A percentile compares a stretch with the other conserved stretches of the same genome.
These are phyloP conservation scores for Botrytis squamosa DNA, from an alignment of 2,329 filamentous ascomycete genomes.

Conservation along the genomic window DNA sequence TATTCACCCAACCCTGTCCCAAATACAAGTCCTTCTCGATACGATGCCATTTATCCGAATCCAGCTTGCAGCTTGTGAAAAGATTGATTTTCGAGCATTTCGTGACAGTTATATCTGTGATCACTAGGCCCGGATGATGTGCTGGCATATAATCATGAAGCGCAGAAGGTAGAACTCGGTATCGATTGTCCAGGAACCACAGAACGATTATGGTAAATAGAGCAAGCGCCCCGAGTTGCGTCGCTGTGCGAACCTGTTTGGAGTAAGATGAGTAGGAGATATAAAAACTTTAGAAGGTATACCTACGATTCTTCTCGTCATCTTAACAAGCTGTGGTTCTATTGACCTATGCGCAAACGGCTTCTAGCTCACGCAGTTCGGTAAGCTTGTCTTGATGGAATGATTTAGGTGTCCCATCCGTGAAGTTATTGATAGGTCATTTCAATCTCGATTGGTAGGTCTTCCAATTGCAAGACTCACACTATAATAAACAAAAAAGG, in stretches of 20 bases:
- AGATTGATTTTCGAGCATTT: constrained; percentile 62
- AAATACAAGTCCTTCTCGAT: constrained; percentile 72
- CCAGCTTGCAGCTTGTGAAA: constrained; percentile 59
- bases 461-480: constrained; percentile 3
- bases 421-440: constrained; percentile 7
- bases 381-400: constrained; percentile 20
- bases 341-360: constrained; percentile 20
- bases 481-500: not conserved
- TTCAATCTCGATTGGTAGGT: not conserved
- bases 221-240: constrained; percentile 37
- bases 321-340: constrained; percentile 26
- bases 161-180: constrained; percentile 64
- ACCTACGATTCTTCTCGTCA: constrained; percentile 41
- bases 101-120: constrained; percentile 67
- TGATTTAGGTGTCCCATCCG: constrained; percentile 23
- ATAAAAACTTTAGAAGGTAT: not conserved
- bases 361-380: constrained; percentile 20
- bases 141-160: constrained; percentile 68
- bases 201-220: constrained; percentile 55
- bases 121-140: constrained; percentile 66
- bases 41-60: constrained; percentile 59
- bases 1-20: constrained; percentile 60
- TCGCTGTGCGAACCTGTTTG: constrained; percentile 46
- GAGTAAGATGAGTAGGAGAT: constrained; percentile 18
- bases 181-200: constrained; percentile 66